Conservation (phyloP, 768 basidiomycete genomes). For the Pholiota microspora region DNA sequence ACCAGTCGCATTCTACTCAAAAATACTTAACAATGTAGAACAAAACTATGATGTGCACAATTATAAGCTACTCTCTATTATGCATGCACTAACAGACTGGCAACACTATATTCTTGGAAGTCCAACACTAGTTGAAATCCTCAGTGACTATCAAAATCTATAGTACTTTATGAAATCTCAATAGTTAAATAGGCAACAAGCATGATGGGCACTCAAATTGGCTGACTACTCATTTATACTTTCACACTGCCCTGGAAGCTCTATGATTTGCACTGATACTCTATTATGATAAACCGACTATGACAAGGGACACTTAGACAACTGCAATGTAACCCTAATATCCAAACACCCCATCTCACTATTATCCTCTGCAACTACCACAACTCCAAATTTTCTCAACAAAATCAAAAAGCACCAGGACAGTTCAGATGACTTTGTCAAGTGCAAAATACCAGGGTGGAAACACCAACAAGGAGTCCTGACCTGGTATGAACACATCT, state of each 20-base stretch:
- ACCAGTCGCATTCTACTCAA: constrained; percentile 38
- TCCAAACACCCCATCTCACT: neutral
- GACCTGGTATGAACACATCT: neutral
- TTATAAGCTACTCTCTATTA: constrained; percentile 47
- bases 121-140: constrained; percentile 24
- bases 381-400: neutral
- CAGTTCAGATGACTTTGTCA: neutral
- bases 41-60: constrained; percentile 45
- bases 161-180: constrained; percentile 38
- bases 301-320: constrained; percentile 18
- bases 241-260: constrained; percentile 27
- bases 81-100: constrained; percentile 31
- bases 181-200: constrained; percentile 40
- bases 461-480: neutral
- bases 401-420: neutral
- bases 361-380: neutral
- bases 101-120: constrained; percentile 22
- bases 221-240: constrained; percentile 32
- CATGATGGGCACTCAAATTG: constrained; percentile 36
- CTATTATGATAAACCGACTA: constrained; percentile 26
- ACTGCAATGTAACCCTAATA: constrained; percentile 16
- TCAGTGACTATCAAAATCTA: constrained; percentile 39
- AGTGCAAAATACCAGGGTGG: neutral
- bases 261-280: constrained; percentile 22
- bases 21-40: constrained; percentile 29